Base-by-base conservation (phyloP, 352 stramenopile genomes). In the Pythium dissimile region DNA sequence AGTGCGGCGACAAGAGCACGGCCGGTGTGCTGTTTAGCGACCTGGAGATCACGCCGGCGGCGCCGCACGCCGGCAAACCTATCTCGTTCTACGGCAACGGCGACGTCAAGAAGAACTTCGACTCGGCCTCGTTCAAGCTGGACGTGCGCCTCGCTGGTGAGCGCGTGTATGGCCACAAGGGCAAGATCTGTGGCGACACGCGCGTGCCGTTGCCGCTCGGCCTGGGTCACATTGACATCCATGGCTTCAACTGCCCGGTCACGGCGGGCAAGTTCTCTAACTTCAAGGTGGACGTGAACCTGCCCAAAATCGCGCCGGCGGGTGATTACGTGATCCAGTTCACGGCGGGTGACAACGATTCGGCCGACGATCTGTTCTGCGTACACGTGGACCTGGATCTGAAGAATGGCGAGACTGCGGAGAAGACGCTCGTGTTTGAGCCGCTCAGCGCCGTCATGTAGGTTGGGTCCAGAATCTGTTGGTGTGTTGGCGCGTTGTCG, bases 251-350 rank as follows among this genome's bases (percentile, higher is more conserved):
- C 24, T 94, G 85, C 68, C 85, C 85, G 13, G 64, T 90, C 56
- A 72, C 76, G 46, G 63, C 78, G 39, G 85, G 83, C 52, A 78
- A 82, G 50, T 80, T 74, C 37, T 80, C 73, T 10, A 71, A 86
- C 55, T 30, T 94, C 15, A 85, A 88, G 68, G 73, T 92, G 50
- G 74, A 91, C 26, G 80, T 94, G 55, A 94, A 92, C 62, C 54
- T 94, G 20, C 84, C 85, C 11, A 73, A 80, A 26, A 94, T 94
- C 59, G 82, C 85, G 3, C 85, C 82, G 3, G 62, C 72, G 51
- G 82, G 83, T 38, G 85, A 93, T 67, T 94, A 94, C 55, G 79
- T 92, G 59, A 90, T 94, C 37, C 20, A 84, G 63, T 71, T 94
- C 50, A 72, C 77, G 39, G 81, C 80, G 26, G 53, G 59, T 35